These are phyloP conservation scores for Penicillium sclerotiorum DNA, from an alignment of 2,329 filamentous ascomycete genomes.

Conservation along the genomic window DNA sequence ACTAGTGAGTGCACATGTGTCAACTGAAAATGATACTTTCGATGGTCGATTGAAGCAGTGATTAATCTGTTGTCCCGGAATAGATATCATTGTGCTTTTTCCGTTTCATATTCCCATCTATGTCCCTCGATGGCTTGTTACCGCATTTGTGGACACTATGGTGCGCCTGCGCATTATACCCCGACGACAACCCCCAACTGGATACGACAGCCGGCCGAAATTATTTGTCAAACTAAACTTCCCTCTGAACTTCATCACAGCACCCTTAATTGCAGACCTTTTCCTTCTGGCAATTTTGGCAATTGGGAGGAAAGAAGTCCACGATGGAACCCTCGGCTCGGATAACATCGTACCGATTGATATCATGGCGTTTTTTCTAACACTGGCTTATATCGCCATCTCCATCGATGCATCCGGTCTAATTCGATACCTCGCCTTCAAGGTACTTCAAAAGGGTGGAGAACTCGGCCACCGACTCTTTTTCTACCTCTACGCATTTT, in stretches of 20 bases:
- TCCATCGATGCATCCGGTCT: conserved; percentile 75
- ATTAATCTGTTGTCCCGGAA: neutral
- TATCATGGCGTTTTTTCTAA: conserved; percentile 75
- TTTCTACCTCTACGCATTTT: conserved; percentile 74
- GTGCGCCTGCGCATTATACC: conserved; percentile 57
- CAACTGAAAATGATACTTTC: no score
- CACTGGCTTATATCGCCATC: conserved; percentile 74
- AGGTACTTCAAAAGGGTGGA: conserved; percentile 68
- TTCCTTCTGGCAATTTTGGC: conserved; percentile 71
- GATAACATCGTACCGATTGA: conserved; percentile 69
- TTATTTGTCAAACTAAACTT: conserved; percentile 58
- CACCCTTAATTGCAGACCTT: conserved; percentile 69
- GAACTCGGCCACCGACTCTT: conserved; percentile 68
- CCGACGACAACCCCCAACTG: conserved; percentile 35
- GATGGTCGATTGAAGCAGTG: no score
- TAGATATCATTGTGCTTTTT: conserved; percentile 70
- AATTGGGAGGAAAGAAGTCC: conserved; percentile 67
- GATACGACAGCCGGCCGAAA: conserved; percentile 30
- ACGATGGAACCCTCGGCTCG: conserved; percentile 68
- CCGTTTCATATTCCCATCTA: conserved; percentile 67
- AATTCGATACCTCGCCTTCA: conserved; percentile 71
- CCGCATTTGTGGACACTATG: conserved; percentile 50
- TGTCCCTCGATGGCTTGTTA: conserved; percentile 56
- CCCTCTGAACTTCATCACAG: conserved; percentile 71
- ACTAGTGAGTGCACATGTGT: conserved; percentile 61